Conservation (phyloP, 768 basidiomycete species). For the Suillus discolor region DNA sequence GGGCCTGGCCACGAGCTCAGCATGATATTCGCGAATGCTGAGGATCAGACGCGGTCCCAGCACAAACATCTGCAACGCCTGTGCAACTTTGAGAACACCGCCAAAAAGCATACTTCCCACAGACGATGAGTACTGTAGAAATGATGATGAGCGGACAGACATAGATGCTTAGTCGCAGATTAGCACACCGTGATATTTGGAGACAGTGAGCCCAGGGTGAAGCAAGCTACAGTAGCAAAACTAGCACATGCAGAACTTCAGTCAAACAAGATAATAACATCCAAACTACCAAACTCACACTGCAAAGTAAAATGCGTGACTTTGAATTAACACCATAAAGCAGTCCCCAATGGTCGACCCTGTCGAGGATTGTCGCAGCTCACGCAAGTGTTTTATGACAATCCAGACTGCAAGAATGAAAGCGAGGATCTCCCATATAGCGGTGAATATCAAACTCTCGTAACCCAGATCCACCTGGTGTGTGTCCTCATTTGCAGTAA, state of each 20-base stretch:
- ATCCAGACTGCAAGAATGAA: neutral
- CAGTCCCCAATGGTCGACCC: neutral
- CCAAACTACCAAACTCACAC: neutral
- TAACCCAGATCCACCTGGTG: neutral
- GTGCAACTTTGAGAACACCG: neutral
- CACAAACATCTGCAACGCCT: neutral
- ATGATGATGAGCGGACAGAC: neutral
- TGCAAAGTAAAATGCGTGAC: neutral
- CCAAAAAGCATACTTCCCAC: fast-evolving
- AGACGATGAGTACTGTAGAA: neutral
- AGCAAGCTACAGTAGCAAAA: neutral
- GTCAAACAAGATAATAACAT: neutral
- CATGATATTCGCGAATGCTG: neutral
- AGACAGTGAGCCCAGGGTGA: neutral
- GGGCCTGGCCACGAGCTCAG: neutral
- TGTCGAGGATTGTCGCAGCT: neutral
- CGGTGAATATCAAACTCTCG: neutral
- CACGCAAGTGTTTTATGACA: neutral
- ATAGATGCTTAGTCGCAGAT: neutral
- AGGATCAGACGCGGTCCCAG: neutral
- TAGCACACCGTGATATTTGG: neutral
- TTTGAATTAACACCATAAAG: neutral
- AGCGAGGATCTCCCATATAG: neutral
- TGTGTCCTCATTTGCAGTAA: neutral
- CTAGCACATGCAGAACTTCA: neutral